Conservation (phyloP, 306 rosid species). For the Quercus rubra region DNA sequence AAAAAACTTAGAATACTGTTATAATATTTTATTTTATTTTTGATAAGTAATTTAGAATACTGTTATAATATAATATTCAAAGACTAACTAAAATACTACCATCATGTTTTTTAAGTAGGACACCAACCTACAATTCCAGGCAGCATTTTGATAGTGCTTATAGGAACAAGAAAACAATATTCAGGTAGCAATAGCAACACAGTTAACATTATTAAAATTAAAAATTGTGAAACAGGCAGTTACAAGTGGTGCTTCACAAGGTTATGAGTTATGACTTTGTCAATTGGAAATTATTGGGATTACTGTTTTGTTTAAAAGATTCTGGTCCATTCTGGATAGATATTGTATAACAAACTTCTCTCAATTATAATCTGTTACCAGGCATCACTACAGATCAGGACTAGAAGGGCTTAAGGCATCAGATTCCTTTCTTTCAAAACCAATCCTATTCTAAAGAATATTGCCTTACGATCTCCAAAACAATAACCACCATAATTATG, state of each 20-base stretch:
- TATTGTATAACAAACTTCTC: not conserved
- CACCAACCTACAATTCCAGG: not conserved
- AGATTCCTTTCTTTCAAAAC: not conserved
- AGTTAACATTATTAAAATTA: not conserved
- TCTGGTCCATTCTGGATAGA: too few relatives aligned
- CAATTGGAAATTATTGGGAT: too few relatives aligned
- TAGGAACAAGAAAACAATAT: not conserved
- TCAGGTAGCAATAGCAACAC: not conserved
- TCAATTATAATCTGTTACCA: not conserved
- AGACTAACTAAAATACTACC: not conserved
- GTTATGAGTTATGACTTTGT: not conserved
- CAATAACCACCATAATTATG: not conserved
- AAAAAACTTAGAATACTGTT: not conserved
- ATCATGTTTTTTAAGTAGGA: not conserved
- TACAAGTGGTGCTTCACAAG: not conserved
- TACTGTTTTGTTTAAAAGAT: too few relatives aligned
- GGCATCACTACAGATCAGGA: not conserved
- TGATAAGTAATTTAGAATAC: not conserved
- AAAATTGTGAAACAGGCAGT: not conserved
- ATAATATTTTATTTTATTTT: not conserved
- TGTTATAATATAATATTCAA: not conserved
- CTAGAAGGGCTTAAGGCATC: not conserved
- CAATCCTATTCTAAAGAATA: not conserved
- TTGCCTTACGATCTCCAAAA: not conserved
- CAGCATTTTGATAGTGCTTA: not conserved